Base-by-base conservation (phyloP, 139 green algal genomes). In the Prasinococcaceae sp. region DNA sequence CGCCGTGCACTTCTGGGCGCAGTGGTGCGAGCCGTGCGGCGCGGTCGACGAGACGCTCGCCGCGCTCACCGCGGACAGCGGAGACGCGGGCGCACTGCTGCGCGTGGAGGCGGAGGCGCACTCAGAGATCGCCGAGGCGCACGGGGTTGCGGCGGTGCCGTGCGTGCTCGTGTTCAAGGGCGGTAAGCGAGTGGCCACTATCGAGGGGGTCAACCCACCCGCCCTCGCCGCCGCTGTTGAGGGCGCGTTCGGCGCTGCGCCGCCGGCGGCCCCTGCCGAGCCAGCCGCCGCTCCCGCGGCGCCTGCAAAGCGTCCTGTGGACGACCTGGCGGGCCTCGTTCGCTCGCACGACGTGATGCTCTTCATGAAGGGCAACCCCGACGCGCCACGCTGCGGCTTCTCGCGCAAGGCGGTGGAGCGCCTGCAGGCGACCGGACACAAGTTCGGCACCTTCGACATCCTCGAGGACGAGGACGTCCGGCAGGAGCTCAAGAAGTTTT, bases 381-480 rank as follows among this genome's bases (percentile, higher is more conserved):
- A 83, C 14, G 58, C 52, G 10, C 87, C 87, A 0, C 63, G 75
- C 20, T 96, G 87, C 58, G 87, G 87, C 4, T 96, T 96, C 73
- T 84, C 69, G 43, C 28, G 59, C 2, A 66, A 75, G 20, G 85
- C 88, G 24, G 77, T 89, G 40, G 63, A 75, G 17, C 74, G 78
- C 14, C 58, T 94, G 30, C 23, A 57, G 29, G 33, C 28, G 4
- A 54, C 24, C 3, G 66, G 68, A 2, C 46, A 75, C 17, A 14
- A 60, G 3, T 94, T 86, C 61, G 63, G 67, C 14, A 64, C 50
- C 28, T 94, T 94, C 64, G 87, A 96, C 70, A 94, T 96, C 62
- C 70, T 96, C 6, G 14, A 20, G 2, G 80, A 93, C 56, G 79
- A 90, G 36, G 66, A 50, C 0, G 55, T 93, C 0, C 69, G 86